phyloP scores from a whole-genome alignment of 331 rosid species.

The Spiraea crenata region DNA sequence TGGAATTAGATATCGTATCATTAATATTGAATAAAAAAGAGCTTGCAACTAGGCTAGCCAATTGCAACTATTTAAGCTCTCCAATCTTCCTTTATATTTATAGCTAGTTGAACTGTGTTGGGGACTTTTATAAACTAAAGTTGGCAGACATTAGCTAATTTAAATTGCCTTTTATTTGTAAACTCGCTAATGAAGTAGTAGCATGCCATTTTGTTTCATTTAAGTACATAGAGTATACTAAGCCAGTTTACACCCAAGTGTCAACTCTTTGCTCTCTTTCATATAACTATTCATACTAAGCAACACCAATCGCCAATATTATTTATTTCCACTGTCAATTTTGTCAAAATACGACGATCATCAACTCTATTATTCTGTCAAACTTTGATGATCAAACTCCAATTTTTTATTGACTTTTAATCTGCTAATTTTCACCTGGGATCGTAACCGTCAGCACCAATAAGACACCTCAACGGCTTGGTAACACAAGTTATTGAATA shows the following conservation, averaged over 20 bases:
- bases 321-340: background rate
- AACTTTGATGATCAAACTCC: conserved; percentile 11
- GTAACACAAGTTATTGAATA: background rate
- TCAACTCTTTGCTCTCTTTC: background rate
- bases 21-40: too few species aligned
- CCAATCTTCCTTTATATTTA: too few species aligned
- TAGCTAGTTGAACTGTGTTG: too few species aligned
- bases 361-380: background rate
- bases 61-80: background rate
- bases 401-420: background rate
- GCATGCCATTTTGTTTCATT: too few species aligned
- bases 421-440: conserved; percentile 12
- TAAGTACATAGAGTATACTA: too few species aligned
- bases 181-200: too few species aligned
- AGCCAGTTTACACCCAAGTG: too few species aligned
- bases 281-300: background rate
- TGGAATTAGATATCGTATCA: background rate
- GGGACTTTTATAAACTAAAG: too few species aligned
- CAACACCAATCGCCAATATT: background rate
- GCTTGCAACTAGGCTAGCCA: too few species aligned
- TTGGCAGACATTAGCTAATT: too few species aligned
- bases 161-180: too few species aligned
- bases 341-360: background rate
- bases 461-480: conserved; percentile 27
- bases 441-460: conserved; percentile 3